Evolutionary conservation across 129 eudicot genomes (phyloP).

Genomic region (Mikania micrantha): DNA sequence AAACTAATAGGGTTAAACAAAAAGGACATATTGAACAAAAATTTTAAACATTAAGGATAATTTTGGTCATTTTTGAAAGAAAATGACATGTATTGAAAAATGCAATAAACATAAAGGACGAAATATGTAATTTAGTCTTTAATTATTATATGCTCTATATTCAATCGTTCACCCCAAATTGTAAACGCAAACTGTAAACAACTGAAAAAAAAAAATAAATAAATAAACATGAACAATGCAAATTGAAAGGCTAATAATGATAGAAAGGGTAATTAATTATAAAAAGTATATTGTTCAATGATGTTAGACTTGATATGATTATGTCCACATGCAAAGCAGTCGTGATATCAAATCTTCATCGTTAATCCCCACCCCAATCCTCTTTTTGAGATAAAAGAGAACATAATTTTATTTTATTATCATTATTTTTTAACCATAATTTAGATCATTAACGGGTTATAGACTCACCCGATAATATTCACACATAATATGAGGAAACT

Average conservation of each 20-base stretch:
- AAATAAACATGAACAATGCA: background rate
- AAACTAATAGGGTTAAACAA: too few relatives aligned
- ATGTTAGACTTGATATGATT: slow-evolving; percentile 16
- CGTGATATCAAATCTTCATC: background rate
- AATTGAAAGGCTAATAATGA: background rate
- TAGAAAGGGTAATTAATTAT: background rate
- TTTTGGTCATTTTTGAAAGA: too few relatives aligned
- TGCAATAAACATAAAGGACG: too few relatives aligned
- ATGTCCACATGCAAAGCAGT: slow-evolving; percentile 15
- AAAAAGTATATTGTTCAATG: background rate
- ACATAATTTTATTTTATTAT: slow-evolving; percentile 6
- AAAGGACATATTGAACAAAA: too few relatives aligned
- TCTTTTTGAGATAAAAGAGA: background rate
- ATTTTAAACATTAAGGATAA: too few relatives aligned
- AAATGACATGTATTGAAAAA: too few relatives aligned
- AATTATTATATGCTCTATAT: too few relatives aligned
- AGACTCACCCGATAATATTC: too few relatives aligned
- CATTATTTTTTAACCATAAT: too few relatives aligned
- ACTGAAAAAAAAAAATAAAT: background rate
- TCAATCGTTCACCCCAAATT: background rate
- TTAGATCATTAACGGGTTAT: too few relatives aligned
- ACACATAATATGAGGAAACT: too few relatives aligned
- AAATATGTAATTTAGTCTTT: too few relatives aligned
- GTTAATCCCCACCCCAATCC: background rate
- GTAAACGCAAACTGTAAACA: background rate